Percentiles rank a stretch among this genome's conserved stretches.
These are phyloP conservation scores for Termitomyces sp. DNA, from an alignment of 768 basidiomycete genomes.

Conservation along the genomic window DNA sequence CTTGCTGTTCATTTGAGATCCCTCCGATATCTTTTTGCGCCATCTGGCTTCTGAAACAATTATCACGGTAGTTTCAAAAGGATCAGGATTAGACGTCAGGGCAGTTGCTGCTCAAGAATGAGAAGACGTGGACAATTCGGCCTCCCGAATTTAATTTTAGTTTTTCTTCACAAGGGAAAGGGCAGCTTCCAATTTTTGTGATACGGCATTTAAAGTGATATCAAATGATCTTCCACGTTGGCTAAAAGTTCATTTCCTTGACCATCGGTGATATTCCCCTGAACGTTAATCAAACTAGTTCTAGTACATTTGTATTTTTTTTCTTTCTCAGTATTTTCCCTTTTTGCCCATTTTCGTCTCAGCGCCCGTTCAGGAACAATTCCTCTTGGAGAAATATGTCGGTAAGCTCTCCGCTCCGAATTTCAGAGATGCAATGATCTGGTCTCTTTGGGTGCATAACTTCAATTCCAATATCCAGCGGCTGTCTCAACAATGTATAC, in stretches of 20 bases:
- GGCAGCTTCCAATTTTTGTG: not conserved
- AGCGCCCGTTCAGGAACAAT: not conserved
- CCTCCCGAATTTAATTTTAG: not conserved
- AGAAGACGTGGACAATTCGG: not conserved
- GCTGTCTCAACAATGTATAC: not conserved
- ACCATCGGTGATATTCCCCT: not conserved
- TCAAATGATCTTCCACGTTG: not conserved
- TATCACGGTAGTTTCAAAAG: not conserved
- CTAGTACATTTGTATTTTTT: not conserved
- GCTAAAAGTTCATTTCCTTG: not conserved
- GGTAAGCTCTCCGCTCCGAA: not conserved
- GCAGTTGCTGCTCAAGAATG: not conserved
- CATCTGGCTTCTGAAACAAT: not conserved
- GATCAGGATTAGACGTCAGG: not conserved
- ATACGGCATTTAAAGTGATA: not conserved
- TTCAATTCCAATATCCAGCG: not conserved
- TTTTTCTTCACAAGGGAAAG: not conserved
- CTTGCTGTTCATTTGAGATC: not conserved
- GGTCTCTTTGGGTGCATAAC: not conserved
- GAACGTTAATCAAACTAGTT: not conserved
- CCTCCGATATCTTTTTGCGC: not conserved
- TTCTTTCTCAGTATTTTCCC: not conserved
- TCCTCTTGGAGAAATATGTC: not conserved
- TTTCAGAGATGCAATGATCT: not conserved
- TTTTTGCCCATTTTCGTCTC: constrained; percentile 5